Evolutionary conservation across 2,329 filamentous ascomycete genomes (phyloP).

Genomic region (Penicillium sp.): DNA sequence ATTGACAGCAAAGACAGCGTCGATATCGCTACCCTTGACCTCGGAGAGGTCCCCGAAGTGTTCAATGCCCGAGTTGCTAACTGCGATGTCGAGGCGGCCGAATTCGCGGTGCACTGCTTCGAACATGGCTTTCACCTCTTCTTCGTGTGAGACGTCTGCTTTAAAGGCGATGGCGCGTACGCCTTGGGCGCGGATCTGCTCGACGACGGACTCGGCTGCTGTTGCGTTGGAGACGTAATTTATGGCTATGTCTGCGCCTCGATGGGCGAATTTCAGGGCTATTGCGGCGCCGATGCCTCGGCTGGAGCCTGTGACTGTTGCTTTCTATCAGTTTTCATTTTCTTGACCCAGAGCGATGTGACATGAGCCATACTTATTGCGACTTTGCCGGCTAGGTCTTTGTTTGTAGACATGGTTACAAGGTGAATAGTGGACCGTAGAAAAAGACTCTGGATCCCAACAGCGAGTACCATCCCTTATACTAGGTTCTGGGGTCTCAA

Average conservation of each 20-base stretch:
- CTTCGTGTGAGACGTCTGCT: slow-evolving; percentile 21
- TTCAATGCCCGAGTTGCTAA: slow-evolving; percentile 26
- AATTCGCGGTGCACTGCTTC: slow-evolving; percentile 15
- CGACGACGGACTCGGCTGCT: slow-evolving; percentile 16
- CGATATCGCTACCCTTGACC: slow-evolving; percentile 19
- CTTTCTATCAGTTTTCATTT: neutral
- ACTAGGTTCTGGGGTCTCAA: neutral
- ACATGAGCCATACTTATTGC: slow-evolving; percentile 14
- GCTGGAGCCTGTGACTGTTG: slow-evolving; percentile 22
- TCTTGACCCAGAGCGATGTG: neutral
- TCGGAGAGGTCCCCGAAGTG: slow-evolving; percentile 17
- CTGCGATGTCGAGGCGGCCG: slow-evolving; percentile 22
- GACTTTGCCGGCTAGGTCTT: slow-evolving; percentile 22
- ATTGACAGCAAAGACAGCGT: slow-evolving; percentile 23
- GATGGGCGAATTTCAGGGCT: slow-evolving; percentile 20
- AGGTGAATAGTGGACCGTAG: neutral
- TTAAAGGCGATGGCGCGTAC: slow-evolving; percentile 18
- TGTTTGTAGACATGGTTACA: slow-evolving; percentile 16
- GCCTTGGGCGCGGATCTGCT: slow-evolving; percentile 10
- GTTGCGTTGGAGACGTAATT: slow-evolving; percentile 17
- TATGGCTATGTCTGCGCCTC: slow-evolving; percentile 20
- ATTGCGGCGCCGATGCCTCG: slow-evolving; percentile 26
- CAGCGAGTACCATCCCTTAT: neutral
- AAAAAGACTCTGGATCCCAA: neutral
- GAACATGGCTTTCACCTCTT: slow-evolving; percentile 19